phyloP scores from a whole-genome alignment of 495 filamentous ascomycete genomes.

The Aspergillus mulundensis region DNA sequence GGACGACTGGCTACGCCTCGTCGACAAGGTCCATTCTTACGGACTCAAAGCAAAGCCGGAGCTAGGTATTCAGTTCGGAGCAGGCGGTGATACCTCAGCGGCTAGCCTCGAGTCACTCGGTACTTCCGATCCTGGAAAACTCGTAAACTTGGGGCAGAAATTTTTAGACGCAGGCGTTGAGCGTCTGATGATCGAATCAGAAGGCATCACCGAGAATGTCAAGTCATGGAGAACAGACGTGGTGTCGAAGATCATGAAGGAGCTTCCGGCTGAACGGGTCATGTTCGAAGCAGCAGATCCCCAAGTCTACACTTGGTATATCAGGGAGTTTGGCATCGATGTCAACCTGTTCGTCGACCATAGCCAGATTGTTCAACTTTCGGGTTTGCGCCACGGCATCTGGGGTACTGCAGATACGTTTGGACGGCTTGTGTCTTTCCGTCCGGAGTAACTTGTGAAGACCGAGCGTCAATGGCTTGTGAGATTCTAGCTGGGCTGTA shows the following conservation, averaged over 20 bases:
- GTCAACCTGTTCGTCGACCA: slow-evolving; percentile 60
- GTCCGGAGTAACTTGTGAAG: slow-evolving; percentile 20
- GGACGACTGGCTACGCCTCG: slow-evolving; percentile 55
- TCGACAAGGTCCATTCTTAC: slow-evolving; percentile 49
- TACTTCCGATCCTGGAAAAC: slow-evolving; percentile 48
- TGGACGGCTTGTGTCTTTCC: slow-evolving; percentile 53
- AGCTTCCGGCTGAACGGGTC: slow-evolving; percentile 50
- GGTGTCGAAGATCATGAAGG: slow-evolving; percentile 50
- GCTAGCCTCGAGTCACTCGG: slow-evolving; percentile 46
- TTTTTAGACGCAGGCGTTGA: slow-evolving; percentile 55
- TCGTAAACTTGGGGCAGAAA: slow-evolving; percentile 46
- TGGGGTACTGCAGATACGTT: slow-evolving; percentile 56
- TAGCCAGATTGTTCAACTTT: slow-evolving; percentile 57
- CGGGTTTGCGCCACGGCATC: slow-evolving; percentile 50
- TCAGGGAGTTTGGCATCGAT: slow-evolving; percentile 56
- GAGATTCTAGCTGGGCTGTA: too few species aligned
- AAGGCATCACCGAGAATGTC: slow-evolving; percentile 60
- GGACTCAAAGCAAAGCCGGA: slow-evolving; percentile 56
- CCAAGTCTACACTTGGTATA: slow-evolving; percentile 56
- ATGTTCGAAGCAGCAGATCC: slow-evolving; percentile 63
- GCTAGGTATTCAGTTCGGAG: slow-evolving; percentile 58
- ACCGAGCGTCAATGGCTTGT: too few species aligned
- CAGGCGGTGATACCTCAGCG: slow-evolving; percentile 53
- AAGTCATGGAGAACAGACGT: slow-evolving; percentile 54
- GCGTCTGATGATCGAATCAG: slow-evolving; percentile 59